Conservation (phyloP, 306 rosid genomes). For the Calophaca sinica region DNA sequence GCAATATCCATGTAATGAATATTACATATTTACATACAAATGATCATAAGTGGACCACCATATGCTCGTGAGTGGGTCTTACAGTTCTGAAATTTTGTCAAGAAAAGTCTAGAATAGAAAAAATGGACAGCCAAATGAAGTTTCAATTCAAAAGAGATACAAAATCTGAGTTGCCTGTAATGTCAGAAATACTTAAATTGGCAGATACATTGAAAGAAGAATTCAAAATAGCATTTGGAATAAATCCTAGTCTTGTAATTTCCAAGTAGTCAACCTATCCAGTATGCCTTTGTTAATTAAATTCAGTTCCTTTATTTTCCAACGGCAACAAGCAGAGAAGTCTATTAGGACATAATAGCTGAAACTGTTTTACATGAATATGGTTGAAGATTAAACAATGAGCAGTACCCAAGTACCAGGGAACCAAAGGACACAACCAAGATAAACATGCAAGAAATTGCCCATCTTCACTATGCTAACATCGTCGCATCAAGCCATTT, state of each 20-base stretch:
- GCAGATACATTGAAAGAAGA: conserved; percentile 26
- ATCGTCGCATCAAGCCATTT: conserved; percentile 9
- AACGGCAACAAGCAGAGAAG: conserved; percentile 17
- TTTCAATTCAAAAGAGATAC: conserved; percentile 23
- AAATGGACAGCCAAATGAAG: neutral
- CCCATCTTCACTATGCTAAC: neutral
- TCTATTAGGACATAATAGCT: neutral
- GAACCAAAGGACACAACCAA: conserved; percentile 32
- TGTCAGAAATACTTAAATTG: conserved; percentile 14
- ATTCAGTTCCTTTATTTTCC: conserved; percentile 17
- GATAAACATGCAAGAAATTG: conserved; percentile 20
- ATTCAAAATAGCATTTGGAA: conserved; percentile 29
- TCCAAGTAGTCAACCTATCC: conserved; percentile 24
- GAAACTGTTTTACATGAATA: conserved; percentile 13
- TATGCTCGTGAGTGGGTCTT: neutral
- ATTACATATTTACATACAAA: conserved; percentile 9
- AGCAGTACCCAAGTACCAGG: neutral
- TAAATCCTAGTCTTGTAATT: conserved; percentile 7
- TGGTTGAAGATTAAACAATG: neutral
- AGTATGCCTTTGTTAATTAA: conserved; percentile 23
- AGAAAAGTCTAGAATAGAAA: conserved; percentile 22
- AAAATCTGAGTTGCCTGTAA: neutral
- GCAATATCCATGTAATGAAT: neutral
- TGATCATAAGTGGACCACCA: conserved; percentile 1
- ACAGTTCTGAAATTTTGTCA: conserved; percentile 6